Conservation (phyloP, 352 stramenopile genomes). For the Globisporangium middletonii region DNA sequence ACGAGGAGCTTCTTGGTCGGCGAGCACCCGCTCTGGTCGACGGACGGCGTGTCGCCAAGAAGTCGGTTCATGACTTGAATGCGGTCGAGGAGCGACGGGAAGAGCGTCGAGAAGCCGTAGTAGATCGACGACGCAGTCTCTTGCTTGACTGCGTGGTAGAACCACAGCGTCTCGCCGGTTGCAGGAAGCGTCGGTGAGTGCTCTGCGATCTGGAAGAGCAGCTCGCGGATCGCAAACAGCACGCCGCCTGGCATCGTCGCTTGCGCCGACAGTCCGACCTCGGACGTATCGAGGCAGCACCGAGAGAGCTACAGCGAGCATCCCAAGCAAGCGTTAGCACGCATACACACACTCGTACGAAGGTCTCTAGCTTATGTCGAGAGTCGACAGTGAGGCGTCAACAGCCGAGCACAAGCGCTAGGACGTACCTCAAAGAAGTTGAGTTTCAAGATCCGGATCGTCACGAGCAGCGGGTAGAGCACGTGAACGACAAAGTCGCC, state of each 20-base stretch:
- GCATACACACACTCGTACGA: not conserved
- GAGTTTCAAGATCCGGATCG: slow-evolving; percentile 70
- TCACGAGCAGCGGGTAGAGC: slow-evolving; percentile 70
- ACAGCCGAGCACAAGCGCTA: not conserved
- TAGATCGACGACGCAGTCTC: slow-evolving; percentile 75
- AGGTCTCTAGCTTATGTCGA: not conserved
- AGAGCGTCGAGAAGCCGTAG: slow-evolving; percentile 74
- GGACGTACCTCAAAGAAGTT: slow-evolving; percentile 84
- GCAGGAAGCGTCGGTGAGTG: slow-evolving; percentile 22
- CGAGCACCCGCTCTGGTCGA: slow-evolving; percentile 17
- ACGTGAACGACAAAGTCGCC: slow-evolving; percentile 30
- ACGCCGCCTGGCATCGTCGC: slow-evolving; percentile 36
- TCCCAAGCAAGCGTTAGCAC: not conserved
- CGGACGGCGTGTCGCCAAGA: slow-evolving; percentile 29
- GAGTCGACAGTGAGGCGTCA: no score
- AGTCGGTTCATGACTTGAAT: slow-evolving; percentile 79
- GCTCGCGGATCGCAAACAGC: slow-evolving; percentile 44
- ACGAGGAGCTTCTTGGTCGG: slow-evolving; percentile 58
- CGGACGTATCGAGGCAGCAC: slow-evolving; percentile 51
- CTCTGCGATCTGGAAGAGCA: slow-evolving; percentile 72
- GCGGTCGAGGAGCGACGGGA: slow-evolving; percentile 71
- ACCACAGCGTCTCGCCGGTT: slow-evolving; percentile 48
- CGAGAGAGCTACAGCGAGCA: slow-evolving; percentile 47
- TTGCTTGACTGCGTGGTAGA: slow-evolving; percentile 74
- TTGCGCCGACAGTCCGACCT: slow-evolving; percentile 38